phyloP scores from a whole-genome alignment of 192 early-diverging fungal genomes.

The Coemansia sp. region DNA sequence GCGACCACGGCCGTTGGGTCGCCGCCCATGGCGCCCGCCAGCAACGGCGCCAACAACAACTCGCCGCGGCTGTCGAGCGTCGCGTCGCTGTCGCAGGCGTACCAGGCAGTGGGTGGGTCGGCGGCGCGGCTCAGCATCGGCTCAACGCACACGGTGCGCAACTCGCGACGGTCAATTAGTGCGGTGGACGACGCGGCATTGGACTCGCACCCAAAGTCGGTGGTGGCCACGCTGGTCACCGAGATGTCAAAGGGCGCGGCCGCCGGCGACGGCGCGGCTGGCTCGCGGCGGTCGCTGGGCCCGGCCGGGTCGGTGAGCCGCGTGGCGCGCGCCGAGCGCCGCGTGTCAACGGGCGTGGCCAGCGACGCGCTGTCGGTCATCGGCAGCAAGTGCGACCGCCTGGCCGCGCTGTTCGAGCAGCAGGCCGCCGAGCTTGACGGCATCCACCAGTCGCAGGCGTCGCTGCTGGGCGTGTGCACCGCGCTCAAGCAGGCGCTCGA shows the following conservation, averaged over 20 bases:
- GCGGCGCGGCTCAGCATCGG: constrained; percentile 29
- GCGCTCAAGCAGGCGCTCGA: constrained; percentile 14
- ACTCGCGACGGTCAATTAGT: constrained; percentile 35
- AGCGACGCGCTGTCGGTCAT: constrained; percentile 38
- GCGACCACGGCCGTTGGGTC: neutral
- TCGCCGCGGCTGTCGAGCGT: constrained; percentile 29
- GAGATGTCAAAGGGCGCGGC: constrained; percentile 19
- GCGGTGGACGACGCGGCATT: constrained; percentile 17
- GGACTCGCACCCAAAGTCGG: constrained; percentile 35
- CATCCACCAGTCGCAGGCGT: constrained; percentile 25
- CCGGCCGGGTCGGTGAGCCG: constrained; percentile 8
- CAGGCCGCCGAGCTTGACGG: constrained; percentile 25
- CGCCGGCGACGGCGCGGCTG: neutral
- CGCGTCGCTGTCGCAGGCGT: constrained; percentile 16
- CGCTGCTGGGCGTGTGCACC: constrained; percentile 28
- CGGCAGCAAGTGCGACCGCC: constrained; percentile 39
- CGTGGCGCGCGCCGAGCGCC: constrained; percentile 40
- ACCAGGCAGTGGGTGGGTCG: constrained; percentile 10
- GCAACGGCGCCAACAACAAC: neutral
- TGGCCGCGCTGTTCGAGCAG: constrained; percentile 35
- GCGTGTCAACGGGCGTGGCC: constrained; percentile 37
- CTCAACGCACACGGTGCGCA: constrained; percentile 14
- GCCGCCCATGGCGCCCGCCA: neutral
- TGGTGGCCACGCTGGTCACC: constrained; percentile 47
- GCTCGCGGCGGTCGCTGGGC: constrained; percentile 21